phyloP scores from a whole-genome alignment of 176 grass and related monocot genomes.

The Ensete ventricosum region DNA sequence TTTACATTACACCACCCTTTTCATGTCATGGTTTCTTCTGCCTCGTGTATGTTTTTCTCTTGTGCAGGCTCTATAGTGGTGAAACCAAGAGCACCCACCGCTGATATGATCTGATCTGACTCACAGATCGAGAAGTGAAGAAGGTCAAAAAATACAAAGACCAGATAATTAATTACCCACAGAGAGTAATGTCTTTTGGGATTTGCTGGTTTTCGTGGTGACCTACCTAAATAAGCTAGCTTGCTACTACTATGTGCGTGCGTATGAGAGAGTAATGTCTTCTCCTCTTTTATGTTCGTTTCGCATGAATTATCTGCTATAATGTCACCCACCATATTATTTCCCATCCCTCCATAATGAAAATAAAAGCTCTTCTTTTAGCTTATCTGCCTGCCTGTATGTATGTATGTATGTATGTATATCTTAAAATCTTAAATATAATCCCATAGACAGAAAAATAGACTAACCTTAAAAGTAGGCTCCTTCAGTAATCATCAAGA shows the following conservation, averaged over 20 bases:
- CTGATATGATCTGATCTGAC: conserved; percentile 15
- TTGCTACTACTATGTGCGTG: not conserved
- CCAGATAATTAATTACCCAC: too few species aligned
- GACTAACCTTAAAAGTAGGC: conserved; percentile 39
- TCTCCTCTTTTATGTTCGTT: not conserved
- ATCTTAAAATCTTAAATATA: too few species aligned
- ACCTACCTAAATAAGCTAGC: not conserved
- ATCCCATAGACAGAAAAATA: not conserved
- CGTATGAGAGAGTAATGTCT: not conserved
- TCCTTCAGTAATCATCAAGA: conserved; percentile 74
- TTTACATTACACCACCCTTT: too few species aligned
- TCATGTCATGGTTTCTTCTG: too few species aligned
- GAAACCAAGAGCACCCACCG: conserved; percentile 85
- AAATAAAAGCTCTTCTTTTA: too few species aligned
- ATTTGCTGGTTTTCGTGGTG: too few species aligned
- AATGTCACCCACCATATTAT: not conserved
- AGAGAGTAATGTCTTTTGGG: too few species aligned
- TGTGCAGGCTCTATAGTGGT: conserved; percentile 67
- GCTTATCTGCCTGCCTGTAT: too few species aligned
- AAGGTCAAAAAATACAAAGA: too few species aligned
- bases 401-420: too few species aligned
- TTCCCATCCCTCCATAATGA: too few species aligned
- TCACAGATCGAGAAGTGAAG: not conserved
- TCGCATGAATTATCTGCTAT: not conserved
- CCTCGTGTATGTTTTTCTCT: not conserved